Base-by-base conservation (phyloP, 306 rosid genomes). In the Dalbergia cochinchinensis region DNA sequence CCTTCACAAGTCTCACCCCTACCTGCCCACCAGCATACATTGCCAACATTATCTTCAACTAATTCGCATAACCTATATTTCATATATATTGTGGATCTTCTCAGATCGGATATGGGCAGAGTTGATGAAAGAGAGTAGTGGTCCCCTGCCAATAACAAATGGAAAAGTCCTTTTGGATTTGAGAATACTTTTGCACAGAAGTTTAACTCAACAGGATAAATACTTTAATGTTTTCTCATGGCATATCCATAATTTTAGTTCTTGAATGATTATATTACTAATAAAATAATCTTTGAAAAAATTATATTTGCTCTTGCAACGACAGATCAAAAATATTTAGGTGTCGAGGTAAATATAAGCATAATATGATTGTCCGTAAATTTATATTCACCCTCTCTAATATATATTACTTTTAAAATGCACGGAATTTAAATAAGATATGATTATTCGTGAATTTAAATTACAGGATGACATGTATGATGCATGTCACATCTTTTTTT, bases 21-120 rank as follows among this genome's bases (percentile, higher is more conserved):
- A 80, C 78, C 84, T 60, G 75, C 84, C 61, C 15, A 50, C 83
- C 83, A 39, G 65, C 84, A 80, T 78, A 19, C 47, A 57, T 58
- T 72, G 58, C 69, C 80, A 80, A 26, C 77, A 59, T 72, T 79
- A 72, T 89, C 74, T 35, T 34, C 35, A 9, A 57, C 66, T 64
- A 62, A 31, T 35, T 3, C 19, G 19, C 31, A 45, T 5, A 18
- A 44, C 69, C 5, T 16, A 26, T 54, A 11, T 73, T 53, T 26
- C 31, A 26, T 26, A 33, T 71, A 64, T 13, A 37, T 35, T 44
- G n/a, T 31, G n/a, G 26, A 70, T 51, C 11, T 71, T 59, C 18
- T 51, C 34, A 33, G 39, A 45, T 22, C 11, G 45, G 47, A 16
- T 50, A 50, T 22, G 10, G 61, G 33, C 18, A 5, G 61, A 44